Base-by-base conservation (phyloP, 2,329 filamentous ascomycete genomes). In the Aureobasidium lini region DNA sequence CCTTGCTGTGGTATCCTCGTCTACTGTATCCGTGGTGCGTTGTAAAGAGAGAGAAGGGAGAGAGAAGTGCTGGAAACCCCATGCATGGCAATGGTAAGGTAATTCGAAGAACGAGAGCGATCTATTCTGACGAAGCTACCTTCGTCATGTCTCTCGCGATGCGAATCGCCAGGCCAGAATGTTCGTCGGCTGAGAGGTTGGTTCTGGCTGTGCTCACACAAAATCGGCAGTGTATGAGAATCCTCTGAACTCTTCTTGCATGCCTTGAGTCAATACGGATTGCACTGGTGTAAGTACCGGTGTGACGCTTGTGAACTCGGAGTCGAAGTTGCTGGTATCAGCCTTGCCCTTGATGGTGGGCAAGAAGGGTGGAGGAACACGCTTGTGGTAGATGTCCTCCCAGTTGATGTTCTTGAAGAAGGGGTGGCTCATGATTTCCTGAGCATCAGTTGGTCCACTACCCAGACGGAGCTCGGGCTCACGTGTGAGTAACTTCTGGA, bases 311-410 rank as follows among this genome's bases (percentile, higher is more conserved):
- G 94, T 99, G 72, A 99, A 99, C 73, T 99, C 94, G 48, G 89
- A 90, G 72, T 99, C 94, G 74, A 99, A 99, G 77, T 99, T 99
- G 81, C 92, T 96, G n/a, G 94, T 99, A 77, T 99, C 94, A 44
- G 94, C 96, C 8, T 92, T 84, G 71, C 84, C 95, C 76, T 88
- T 94, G 68, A 99, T 95, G 39, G 84, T 84, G 16, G 94, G 94
- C 73, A 92, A 75, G 78, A 96, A 97, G 0, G 94, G 94, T 57
- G 94, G 88, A 57, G 86, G 83, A 18, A 96, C 85, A 37, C 90
- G 84, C 84, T 97, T 99, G 77, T 96, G 84, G 74, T 96, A 97
- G 62, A 99, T 91, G 71, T 99, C 94, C 65, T 99, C 94, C 94
- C 94, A 99, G 76, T 94, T 95, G 73, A 97, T 89, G 72, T 94